phyloP scores from a whole-genome alignment of 805 yeast species.

The Grigorovia yakushimaensis region DNA sequence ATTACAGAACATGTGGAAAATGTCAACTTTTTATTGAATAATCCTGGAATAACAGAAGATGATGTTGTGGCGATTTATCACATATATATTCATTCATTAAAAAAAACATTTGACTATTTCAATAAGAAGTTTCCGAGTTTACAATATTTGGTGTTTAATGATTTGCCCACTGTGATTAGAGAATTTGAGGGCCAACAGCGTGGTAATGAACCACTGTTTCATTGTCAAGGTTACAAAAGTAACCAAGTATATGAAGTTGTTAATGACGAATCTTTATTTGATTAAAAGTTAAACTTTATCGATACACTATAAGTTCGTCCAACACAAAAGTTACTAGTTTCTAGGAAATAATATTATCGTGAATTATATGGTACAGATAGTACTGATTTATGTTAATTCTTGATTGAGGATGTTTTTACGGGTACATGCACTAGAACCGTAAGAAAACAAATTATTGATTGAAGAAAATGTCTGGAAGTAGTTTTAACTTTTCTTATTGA shows the following conservation, averaged over 20 bases:
- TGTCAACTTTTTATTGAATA: slow-evolving; percentile 17
- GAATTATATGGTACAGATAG: too few relatives aligned
- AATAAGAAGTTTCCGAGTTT: slow-evolving; percentile 21
- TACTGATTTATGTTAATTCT: too few relatives aligned
- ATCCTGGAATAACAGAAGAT: slow-evolving; percentile 8
- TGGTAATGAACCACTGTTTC: slow-evolving; percentile 23
- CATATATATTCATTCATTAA: slow-evolving; percentile 28
- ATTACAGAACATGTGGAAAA: slow-evolving; percentile 18
- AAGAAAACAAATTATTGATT: too few relatives aligned
- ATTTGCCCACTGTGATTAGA: slow-evolving; percentile 25
- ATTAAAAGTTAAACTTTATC: too few relatives aligned
- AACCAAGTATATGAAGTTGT: slow-evolving; percentile 25
- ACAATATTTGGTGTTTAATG: slow-evolving; percentile 28
- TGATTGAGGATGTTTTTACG: too few relatives aligned
- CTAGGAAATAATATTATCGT: too few relatives aligned
- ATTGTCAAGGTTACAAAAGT: slow-evolving; percentile 15
- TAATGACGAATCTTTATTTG: slow-evolving; percentile 23
- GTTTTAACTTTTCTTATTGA: too few relatives aligned
- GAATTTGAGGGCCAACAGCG: slow-evolving; percentile 21
- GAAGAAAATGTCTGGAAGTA: too few relatives aligned
- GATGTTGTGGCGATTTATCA: slow-evolving; percentile 28
- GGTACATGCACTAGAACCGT: too few relatives aligned
- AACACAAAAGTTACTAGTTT: too few relatives aligned
- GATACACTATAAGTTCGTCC: too few relatives aligned
- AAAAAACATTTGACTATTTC: slow-evolving; percentile 26